Percentiles rank a stretch among this genome's conserved stretches.
phyloP scores from a whole-genome alignment of 2,329 filamentous ascomycete species.

The Colletotrichum acutatum region DNA sequence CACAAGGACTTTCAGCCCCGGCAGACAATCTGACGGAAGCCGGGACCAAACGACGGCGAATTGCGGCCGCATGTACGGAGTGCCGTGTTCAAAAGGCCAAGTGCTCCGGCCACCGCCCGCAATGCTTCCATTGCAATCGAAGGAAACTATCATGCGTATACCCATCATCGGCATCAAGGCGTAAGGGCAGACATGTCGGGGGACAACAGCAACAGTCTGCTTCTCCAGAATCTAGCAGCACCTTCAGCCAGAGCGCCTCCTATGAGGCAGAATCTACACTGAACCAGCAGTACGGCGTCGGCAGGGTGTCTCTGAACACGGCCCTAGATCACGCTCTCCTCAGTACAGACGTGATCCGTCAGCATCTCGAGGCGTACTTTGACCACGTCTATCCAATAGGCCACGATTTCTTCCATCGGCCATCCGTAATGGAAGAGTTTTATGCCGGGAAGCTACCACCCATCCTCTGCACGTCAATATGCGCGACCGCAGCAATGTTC shows the following conservation, averaged over 20 bases:
- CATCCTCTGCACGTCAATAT: not conserved
- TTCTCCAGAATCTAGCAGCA: slow-evolving; percentile 10
- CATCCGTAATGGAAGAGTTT: slow-evolving; percentile 21
- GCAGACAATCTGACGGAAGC: slow-evolving; percentile 40
- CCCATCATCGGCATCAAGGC: not conserved
- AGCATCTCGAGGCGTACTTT: slow-evolving; percentile 23
- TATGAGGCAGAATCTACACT: slow-evolving; percentile 7
- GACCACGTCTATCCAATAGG: slow-evolving; percentile 26
- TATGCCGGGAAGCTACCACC: not conserved
- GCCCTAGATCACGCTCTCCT: slow-evolving; percentile 7
- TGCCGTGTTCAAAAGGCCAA: slow-evolving; percentile 49
- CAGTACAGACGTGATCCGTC: slow-evolving; percentile 21
- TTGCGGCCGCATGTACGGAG: slow-evolving; percentile 43
- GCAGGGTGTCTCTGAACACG: not conserved
- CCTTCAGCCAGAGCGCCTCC: not conserved
- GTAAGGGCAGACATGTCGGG: not conserved
- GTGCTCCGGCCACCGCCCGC: slow-evolving; percentile 44
- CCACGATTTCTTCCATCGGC: slow-evolving; percentile 23
- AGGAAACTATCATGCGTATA: slow-evolving; percentile 16
- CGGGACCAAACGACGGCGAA: slow-evolving; percentile 41
- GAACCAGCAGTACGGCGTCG: not conserved
- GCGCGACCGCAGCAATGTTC: not conserved
- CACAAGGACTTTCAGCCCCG: not conserved
- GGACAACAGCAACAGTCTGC: not conserved
- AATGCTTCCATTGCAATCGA: slow-evolving; percentile 22